Evolutionary conservation across 83 land plant species (phyloP), one percentile per base, ranked within the genome.

Genomic region (Larix sibirica): DNA sequence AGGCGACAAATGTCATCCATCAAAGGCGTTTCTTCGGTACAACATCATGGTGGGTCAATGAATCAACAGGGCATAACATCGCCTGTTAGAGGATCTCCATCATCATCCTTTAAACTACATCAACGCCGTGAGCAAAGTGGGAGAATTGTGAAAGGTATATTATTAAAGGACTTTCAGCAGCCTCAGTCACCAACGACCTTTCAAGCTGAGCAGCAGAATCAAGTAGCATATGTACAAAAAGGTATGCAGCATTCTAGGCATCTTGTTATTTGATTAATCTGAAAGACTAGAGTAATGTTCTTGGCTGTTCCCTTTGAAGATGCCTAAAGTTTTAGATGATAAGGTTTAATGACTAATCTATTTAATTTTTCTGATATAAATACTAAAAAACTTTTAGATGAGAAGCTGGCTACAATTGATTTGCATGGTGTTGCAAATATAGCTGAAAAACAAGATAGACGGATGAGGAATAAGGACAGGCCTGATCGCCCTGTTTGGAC

Each of bases 401-500:
- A 89, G 44, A 87, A 84, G 70, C 68, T 78, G 79, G n/a, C 28
- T 23, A 77, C 74, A 23, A 87, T 80, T 64, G 86, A 83, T 75
- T 6, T 17, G 23, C 83, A 85, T 83, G 65, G 75, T 67, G 50
- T 26, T 81, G 21, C 70, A 38, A 33, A 9, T 26, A 38, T 17
- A 6, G 77, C 56, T 66, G 92, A 89, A 56, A 92, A 83, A 80
- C 91, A 83, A 23, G 94, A 91, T 8, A 90, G 85, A 79, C 86
- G 91, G 10, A 87, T 77, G 23, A 88, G 92, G 66, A 92, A 92
- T 54, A 94, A 81, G 73, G 94, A 93, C 62, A 88, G 90, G 61
- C 90, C 92, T 80, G 95, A 93, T 75, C 92, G 89, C 86, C 91
- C 88, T 61, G 88, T 90, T 4, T 93, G 95, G 95, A 42, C 93